Conservation (phyloP, 352 stramenopile genomes). For the Phytophthora rubi region DNA sequence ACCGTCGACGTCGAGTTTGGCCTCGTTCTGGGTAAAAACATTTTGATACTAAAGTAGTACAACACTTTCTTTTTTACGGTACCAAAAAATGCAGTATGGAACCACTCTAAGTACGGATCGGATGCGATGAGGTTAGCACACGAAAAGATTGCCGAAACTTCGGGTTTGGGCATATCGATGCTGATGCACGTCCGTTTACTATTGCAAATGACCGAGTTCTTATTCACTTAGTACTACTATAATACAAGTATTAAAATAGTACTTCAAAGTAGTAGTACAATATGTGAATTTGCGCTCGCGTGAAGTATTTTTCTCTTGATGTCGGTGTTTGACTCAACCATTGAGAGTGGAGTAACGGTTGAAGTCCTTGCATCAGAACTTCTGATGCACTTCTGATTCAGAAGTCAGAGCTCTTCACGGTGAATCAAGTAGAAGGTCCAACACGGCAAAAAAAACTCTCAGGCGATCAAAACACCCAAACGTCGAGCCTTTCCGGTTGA, state of each 20-base stretch:
- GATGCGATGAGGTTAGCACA: background rate
- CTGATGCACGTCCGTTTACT: background rate
- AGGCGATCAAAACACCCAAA: background rate
- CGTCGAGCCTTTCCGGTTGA: slow-evolving; percentile 16
- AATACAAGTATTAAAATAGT: too few relatives aligned
- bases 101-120: background rate
- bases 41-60: too few relatives aligned
- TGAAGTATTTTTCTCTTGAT: background rate
- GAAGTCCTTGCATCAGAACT: slow-evolving; percentile 1
- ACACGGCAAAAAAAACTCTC: background rate
- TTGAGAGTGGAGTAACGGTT: background rate
- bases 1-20: too few relatives aligned
- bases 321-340: background rate
- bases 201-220: background rate
- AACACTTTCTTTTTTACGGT: too few relatives aligned
- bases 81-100: too few relatives aligned
- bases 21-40: too few relatives aligned
- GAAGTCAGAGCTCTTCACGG: slow-evolving; percentile 8
- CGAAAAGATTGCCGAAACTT: background rate
- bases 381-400: too few relatives aligned
- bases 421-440: background rate
- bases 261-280: too few relatives aligned
- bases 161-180: background rate
- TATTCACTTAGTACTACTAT: too few relatives aligned
- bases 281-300: too few relatives aligned